These are phyloP conservation scores for Talaromyces piceae DNA, from an alignment of 2,329 filamentous ascomycete genomes.

Conservation along the genomic window DNA sequence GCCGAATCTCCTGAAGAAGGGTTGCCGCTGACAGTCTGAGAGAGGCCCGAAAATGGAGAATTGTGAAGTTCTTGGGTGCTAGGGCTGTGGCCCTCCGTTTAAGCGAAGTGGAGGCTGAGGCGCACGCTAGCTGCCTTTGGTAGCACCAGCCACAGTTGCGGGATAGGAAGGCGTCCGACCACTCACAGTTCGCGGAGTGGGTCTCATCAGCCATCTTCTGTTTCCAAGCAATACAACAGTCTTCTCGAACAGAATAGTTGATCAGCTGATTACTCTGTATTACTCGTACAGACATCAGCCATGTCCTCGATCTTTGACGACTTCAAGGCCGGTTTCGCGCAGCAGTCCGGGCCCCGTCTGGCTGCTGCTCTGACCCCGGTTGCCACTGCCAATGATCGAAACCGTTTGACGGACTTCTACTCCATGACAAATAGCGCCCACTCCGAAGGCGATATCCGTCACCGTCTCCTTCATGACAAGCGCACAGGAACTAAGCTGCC, in stretches of 20 bases:
- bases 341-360: slow-evolving; percentile 62
- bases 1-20: slow-evolving; percentile 31
- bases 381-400: slow-evolving; percentile 53
- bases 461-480: slow-evolving; percentile 59
- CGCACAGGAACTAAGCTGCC: slow-evolving; percentile 47
- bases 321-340: slow-evolving; percentile 61
- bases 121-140: slow-evolving; percentile 21
- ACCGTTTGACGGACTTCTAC: slow-evolving; percentile 62
- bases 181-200: slow-evolving; percentile 5
- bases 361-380: slow-evolving; percentile 69
- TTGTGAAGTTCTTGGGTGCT: slow-evolving; percentile 35
- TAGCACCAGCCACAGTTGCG: slow-evolving; percentile 12
- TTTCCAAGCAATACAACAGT: background rate
- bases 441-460: slow-evolving; percentile 62
- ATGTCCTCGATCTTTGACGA: slow-evolving; percentile 71
- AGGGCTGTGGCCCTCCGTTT: slow-evolving; percentile 38
- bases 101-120: slow-evolving; percentile 31
- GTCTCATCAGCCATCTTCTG: background rate
- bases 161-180: slow-evolving; percentile 5
- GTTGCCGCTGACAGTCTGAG: slow-evolving; percentile 25
- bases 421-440: slow-evolving; percentile 61
- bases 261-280: too few relatives aligned
- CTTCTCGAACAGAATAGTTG: slow-evolving; percentile 1
- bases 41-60: slow-evolving; percentile 30
- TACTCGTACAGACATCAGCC: slow-evolving; percentile 13